Evolutionary conservation across 805 yeast genomes (phyloP), one percentile per base, ranked within the genome.

Genomic region (Hanseniaspora taiwanica): DNA sequence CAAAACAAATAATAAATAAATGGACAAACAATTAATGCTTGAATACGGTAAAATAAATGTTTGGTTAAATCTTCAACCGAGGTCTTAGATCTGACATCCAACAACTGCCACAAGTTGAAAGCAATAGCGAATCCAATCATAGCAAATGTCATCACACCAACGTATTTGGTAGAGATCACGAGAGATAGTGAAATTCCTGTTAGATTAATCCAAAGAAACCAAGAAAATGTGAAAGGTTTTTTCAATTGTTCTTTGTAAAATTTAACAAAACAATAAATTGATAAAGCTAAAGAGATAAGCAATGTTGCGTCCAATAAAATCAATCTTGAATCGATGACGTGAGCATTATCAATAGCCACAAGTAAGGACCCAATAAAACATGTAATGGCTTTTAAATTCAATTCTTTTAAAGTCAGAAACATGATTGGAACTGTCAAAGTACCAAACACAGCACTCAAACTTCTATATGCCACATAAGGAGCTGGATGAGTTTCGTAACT

Each of bases 111-210:
- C 52, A 91, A 66, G 54, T 91, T 97, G 54, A 76, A 70, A 5
- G 72, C 52, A 6, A 91, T 96, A 35, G 94, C 95, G 42, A 74
- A 60, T 24, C 99, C 99, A 48, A 91, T 75, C 39, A 94, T 75
- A 37, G 78, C 69, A 59, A 80, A 91, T 1, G 97, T 86, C 67
- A 91, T 81, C 7, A 81, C 81, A 60, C 99, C 99, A 34, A 91
- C 96, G 60, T 91, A 87, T 58, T 91, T 91, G 43, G 96, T 91
- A 35, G 95, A 81, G 44, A 91, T 89, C 24, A 91, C 96, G 56
- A 89, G 78, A 0, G 96, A 84, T 43, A 91, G 70, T 1, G 89
- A 69, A 7, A 84, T 65, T 31, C 99, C 99, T 5, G 97, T 89
- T 35, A 74, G 60, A 21, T 69, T 55, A 37, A 91, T 69, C 98